Evolutionary conservation across 2,329 filamentous ascomycete genomes (phyloP).

Genomic region (Eutypella sp.): DNA sequence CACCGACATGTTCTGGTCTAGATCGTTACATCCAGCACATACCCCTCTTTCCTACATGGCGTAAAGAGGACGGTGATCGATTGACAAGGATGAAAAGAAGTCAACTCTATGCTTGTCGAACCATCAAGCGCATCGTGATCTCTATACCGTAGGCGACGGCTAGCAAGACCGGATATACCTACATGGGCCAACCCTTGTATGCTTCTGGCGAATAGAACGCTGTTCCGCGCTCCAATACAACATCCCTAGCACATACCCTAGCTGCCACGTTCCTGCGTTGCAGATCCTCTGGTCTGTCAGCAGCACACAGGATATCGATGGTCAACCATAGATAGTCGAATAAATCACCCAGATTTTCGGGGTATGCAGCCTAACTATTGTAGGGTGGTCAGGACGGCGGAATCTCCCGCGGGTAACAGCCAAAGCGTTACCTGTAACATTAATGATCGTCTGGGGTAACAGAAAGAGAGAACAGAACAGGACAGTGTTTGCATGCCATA

Average conservation of each 20-base stretch:
- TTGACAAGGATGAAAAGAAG: no score
- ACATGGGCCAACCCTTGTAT: neutral
- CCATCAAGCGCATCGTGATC: no score
- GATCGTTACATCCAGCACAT: no score
- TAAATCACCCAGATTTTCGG: neutral
- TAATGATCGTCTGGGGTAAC: no score
- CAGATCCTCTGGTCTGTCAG: conserved; percentile 1
- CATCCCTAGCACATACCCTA: neutral
- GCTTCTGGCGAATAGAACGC: neutral
- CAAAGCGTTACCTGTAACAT: neutral
- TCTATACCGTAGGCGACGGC: neutral
- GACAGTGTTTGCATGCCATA: no score
- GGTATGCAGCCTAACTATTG: neutral
- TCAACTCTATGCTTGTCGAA: no score
- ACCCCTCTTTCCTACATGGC: no score
- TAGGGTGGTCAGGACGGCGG: neutral
- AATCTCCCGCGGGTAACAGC: neutral
- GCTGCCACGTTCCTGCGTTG: neutral
- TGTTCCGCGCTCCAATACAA: neutral
- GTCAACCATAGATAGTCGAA: neutral
- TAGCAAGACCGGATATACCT: neutral
- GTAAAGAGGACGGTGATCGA: no score
- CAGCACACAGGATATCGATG: neutral
- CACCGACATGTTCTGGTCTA: no score
- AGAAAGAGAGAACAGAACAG: no score